Evolutionary conservation across 495 filamentous ascomycete genomes (phyloP), one percentile per base, ranked within the genome.

Genomic region (Xylaria flabelliformis): DNA sequence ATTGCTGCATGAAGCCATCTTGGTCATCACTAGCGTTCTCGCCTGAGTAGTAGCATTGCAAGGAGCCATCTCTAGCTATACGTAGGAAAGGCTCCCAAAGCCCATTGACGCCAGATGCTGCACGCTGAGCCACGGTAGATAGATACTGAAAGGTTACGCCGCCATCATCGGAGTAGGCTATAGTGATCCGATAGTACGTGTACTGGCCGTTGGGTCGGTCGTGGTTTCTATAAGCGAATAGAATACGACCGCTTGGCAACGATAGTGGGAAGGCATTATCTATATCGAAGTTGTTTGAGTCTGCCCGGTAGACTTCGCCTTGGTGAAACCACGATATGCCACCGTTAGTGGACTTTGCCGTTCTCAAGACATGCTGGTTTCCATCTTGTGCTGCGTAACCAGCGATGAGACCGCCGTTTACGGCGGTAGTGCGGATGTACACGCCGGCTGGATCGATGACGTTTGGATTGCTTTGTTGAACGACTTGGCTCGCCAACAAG

Each of bases 81-180:
- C 87, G 80, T 78, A 90, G 82, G 74, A 90, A 90, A 3, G 88
- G 89, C 73, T 91, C 89, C 88, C 88, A 90, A 44, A 87, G 83
- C 0, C 88, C 88, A 17, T 71, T 71, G 84, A 73, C 4, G 82
- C 81, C 0, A 81, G 80, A 41, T 10, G 71, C 65, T n/a, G 44
- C 59, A 42, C 72, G 59, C 42, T 70, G 80, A 10, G 79, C 83
- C 17, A 87, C 84, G 51, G 88, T 87, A 24, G 83, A 83, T 2
- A 87, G 81, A 68, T 80, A 90, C 24, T 71, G 61, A 83, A 87
- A 90, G 36, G 75, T 83, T 13, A 73, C 75, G 3, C 87, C 88
- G 41, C 80, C 80, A 70, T 89, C 86, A 24, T 76, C 81, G 21
- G 87, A 89, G 67, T 85, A 82, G 70, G 84, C 89, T 24, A 90